Evolutionary conservation across 2,329 filamentous ascomycete genomes (phyloP).

Genomic region (Aspergillus ustus): DNA sequence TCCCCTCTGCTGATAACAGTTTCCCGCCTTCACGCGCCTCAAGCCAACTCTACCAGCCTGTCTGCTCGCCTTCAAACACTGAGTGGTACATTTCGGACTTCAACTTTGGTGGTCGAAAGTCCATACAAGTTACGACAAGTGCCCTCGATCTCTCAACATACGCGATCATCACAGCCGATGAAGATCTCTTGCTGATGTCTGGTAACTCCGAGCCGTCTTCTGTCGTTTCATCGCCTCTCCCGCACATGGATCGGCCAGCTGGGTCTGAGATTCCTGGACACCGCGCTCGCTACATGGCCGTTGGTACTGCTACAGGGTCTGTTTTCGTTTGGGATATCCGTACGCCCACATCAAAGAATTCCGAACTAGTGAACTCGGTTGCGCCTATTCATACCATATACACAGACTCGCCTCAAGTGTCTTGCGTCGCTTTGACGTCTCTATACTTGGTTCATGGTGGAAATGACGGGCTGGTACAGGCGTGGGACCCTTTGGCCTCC

Average conservation of each 20-base stretch:
- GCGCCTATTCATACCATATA: slow-evolving; percentile 79
- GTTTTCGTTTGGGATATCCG: slow-evolving; percentile 86
- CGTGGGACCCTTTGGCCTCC: slow-evolving; percentile 94
- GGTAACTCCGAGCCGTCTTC: slow-evolving; percentile 59
- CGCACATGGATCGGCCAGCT: slow-evolving; percentile 48
- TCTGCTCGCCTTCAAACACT: slow-evolving; percentile 50
- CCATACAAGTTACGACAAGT: slow-evolving; percentile 68
- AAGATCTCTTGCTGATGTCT: slow-evolving; percentile 75
- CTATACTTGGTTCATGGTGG: slow-evolving; percentile 91
- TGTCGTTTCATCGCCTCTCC: slow-evolving; percentile 58
- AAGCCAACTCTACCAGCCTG: slow-evolving; percentile 33
- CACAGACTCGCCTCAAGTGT: slow-evolving; percentile 87
- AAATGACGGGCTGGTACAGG: slow-evolving; percentile 91
- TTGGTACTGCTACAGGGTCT: slow-evolving; percentile 78
- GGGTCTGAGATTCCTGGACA: slow-evolving; percentile 77
- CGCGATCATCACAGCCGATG: slow-evolving; percentile 70
- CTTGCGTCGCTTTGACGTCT: slow-evolving; percentile 79
- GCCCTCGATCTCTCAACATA: slow-evolving; percentile 76
- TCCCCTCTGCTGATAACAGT: slow-evolving; percentile 24
- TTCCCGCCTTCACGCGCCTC: slow-evolving; percentile 40
- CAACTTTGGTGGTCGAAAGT: slow-evolving; percentile 63
- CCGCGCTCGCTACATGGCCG: slow-evolving; percentile 76
- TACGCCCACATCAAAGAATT: slow-evolving; percentile 60
- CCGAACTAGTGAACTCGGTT: slow-evolving; percentile 62
- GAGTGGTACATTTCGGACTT: slow-evolving; percentile 71